These are phyloP conservation scores for Cotoneaster glaucophyllus DNA, from an alignment of 306 rosid genomes.

Conservation along the genomic window DNA sequence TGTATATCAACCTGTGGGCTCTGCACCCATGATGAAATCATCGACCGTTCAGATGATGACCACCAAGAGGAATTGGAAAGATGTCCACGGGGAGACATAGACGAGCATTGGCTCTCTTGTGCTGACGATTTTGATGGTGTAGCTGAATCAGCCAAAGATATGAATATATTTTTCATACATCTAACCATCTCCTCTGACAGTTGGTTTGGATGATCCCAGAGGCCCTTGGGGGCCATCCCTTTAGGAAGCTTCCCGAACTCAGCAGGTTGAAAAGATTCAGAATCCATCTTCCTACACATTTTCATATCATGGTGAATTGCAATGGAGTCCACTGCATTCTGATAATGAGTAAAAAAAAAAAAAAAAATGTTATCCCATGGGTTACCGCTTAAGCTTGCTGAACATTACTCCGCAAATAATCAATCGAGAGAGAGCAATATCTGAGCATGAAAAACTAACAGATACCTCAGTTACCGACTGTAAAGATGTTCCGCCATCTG, in stretches of 20 bases:
- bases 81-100: slow-evolving; percentile 55
- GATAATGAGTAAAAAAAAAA: slow-evolving; percentile 15
- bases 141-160: slow-evolving; percentile 57
- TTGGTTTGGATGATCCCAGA: slow-evolving; percentile 61
- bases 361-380: neutral
- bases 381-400: neutral
- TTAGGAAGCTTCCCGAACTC: slow-evolving; percentile 34
- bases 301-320: slow-evolving; percentile 20
- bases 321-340: slow-evolving; percentile 34
- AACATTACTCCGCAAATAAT: neutral
- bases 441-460: neutral
- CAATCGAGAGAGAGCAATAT: neutral
- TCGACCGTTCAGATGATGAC: slow-evolving; percentile 65
- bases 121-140: slow-evolving; percentile 28
- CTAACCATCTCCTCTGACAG: slow-evolving; percentile 71
- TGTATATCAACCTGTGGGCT: slow-evolving; percentile 59
- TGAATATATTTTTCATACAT: slow-evolving; percentile 73
- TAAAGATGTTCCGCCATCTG: slow-evolving; percentile 17
- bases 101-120: slow-evolving; percentile 38
- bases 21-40: slow-evolving; percentile 46
- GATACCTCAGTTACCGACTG: slow-evolving; percentile 36
- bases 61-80: slow-evolving; percentile 63
- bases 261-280: slow-evolving; percentile 22
- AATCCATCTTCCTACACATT: slow-evolving; percentile 18
- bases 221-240: slow-evolving; percentile 43